phyloP scores from a whole-genome alignment of 176 grass and related monocot species.

The Lolium multiflorum region DNA sequence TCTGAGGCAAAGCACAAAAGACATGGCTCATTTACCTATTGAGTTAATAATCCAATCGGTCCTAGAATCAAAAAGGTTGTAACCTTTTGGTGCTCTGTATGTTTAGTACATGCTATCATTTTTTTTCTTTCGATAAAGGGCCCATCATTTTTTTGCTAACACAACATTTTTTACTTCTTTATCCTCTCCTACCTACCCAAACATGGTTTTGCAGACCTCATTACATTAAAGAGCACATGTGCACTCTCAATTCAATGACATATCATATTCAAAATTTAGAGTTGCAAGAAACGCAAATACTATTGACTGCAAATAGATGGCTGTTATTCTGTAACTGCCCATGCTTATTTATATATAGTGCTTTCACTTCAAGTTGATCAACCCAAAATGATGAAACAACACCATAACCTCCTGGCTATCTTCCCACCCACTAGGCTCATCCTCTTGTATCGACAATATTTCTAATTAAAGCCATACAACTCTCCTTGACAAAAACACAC shows the following conservation, averaged over 20 bases:
- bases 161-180: conserved; percentile 11
- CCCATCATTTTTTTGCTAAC: not conserved
- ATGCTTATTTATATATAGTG: conserved; percentile 38
- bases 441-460: conserved; percentile 40
- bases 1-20: not conserved
- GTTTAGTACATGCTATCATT: conserved; percentile 1
- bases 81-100: conserved; percentile 12
- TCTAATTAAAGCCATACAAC: conserved; percentile 35
- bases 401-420: conserved; percentile 44
- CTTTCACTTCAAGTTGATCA: conserved; percentile 38
- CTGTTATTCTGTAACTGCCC: conserved; percentile 31
- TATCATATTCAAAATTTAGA: not conserved
- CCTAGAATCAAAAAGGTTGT: not conserved
- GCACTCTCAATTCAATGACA: not conserved
- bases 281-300: not conserved
- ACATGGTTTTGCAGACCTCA: not conserved
- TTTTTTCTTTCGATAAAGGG: not conserved
- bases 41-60: not conserved
- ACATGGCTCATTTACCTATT: not conserved
- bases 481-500: conserved; percentile 38
- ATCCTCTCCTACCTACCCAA: not conserved
- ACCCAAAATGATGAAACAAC: conserved; percentile 40
- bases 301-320: not conserved
- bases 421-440: conserved; percentile 13
- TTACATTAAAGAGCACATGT: not conserved